phyloP scores from a whole-genome alignment of 2,329 filamentous ascomycete species.

The Trichoderma sp. region DNA sequence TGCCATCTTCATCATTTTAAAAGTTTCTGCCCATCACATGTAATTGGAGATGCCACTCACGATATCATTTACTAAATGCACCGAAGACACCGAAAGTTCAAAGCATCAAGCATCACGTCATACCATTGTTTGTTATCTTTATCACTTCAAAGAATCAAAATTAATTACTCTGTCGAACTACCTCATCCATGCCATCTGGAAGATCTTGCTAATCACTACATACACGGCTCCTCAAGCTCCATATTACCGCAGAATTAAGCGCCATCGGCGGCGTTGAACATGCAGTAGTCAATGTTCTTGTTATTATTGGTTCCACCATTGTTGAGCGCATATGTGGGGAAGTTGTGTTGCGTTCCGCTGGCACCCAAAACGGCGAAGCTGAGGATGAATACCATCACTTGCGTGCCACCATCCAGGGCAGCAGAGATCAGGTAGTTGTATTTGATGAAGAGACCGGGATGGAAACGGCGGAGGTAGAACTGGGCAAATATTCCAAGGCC shows the following conservation, averaged over 20 bases:
- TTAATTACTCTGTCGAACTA: not conserved
- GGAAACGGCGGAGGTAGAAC: conserved; percentile 36
- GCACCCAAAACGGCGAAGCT: conserved; percentile 33
- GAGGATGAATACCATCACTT: conserved; percentile 33
- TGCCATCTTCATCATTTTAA: not conserved
- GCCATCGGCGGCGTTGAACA: conserved; percentile 3
- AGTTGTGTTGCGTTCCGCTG: conserved; percentile 8
- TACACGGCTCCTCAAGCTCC: not conserved
- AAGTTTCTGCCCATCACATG: not conserved
- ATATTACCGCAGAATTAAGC: not conserved
- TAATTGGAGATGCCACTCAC: not conserved
- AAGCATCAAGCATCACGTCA: not conserved
- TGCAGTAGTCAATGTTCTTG: conserved; percentile 29
- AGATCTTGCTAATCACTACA: not conserved
- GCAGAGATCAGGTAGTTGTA: conserved; percentile 36
- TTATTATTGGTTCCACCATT: conserved; percentile 11
- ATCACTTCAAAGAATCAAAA: not conserved
- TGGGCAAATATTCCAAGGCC: conserved; percentile 41
- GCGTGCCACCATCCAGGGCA: conserved; percentile 33
- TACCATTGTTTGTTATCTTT: not conserved
- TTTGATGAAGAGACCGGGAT: conserved; percentile 36
- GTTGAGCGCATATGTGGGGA: conserved; percentile 26
- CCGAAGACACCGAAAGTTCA: not conserved
- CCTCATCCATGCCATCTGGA: not conserved
- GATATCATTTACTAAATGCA: not conserved